Conservation (phyloP, 1,139 yeast species). For the Yamadazyma sp. region DNA sequence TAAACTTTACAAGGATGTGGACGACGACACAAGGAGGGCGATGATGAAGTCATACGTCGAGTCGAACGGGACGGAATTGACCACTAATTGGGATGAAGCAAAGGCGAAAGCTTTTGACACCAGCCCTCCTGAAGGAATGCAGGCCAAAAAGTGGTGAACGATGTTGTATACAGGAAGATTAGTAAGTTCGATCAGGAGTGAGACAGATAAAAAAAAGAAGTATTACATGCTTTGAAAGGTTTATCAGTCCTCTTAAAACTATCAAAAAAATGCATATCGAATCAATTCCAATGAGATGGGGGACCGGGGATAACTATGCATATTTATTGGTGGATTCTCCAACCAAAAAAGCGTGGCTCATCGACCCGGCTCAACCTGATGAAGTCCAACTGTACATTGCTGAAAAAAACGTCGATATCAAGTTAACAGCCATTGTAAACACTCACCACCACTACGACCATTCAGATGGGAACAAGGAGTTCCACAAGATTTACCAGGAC, state of each 20-base stretch:
- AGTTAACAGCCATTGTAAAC: constrained; percentile 75
- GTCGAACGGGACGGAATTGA: constrained; percentile 89
- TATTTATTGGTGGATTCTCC: constrained; percentile 72
- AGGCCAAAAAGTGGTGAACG: constrained; percentile 41
- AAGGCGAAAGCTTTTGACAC: constrained; percentile 64
- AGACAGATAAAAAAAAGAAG: background rate
- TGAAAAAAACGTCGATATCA: constrained; percentile 27
- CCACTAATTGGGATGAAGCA: constrained; percentile 96
- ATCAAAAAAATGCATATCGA: constrained; percentile 72
- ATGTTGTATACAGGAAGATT: background rate
- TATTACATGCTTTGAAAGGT: background rate
- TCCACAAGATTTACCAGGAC: constrained; percentile 43
- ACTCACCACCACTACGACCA: constrained; percentile 97
- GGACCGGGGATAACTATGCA: constrained; percentile 86
- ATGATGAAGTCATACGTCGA: constrained; percentile 97
- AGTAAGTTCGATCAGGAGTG: background rate
- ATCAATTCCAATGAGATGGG: constrained; percentile 93
- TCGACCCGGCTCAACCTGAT: constrained; percentile 88
- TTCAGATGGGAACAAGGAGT: constrained; percentile 76
- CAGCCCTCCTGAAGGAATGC: constrained; percentile 76
- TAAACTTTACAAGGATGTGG: constrained; percentile 73
- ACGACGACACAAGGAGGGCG: constrained; percentile 86
- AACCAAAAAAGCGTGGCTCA: constrained; percentile 71
- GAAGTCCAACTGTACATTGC: constrained; percentile 42
- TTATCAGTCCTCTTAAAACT: background rate